Evolutionary conservation across 2,329 filamentous ascomycete species (phyloP).

Genomic region (Claviceps monticola): DNA sequence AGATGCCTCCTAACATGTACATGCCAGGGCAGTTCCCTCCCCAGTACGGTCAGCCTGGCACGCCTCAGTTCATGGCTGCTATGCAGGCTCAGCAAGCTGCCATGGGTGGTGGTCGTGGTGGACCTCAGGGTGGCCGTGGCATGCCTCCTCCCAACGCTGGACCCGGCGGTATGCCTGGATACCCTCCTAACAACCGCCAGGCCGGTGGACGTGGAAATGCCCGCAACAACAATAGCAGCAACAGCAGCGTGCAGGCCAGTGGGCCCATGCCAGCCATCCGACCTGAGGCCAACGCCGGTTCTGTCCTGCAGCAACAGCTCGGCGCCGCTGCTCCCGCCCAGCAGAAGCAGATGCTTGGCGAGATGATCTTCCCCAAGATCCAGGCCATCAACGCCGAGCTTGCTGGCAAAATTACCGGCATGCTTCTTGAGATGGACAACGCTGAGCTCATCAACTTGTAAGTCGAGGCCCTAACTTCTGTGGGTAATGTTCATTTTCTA

Average conservation of each 20-base stretch:
- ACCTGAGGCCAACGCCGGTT: conserved; percentile 17
- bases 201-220: conserved; percentile 33
- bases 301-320: conserved; percentile 44
- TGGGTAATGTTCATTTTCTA: background rate
- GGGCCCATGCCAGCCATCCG: conserved; percentile 34
- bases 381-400: conserved; percentile 85
- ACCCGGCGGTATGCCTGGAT: conserved; percentile 37
- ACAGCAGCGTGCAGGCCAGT: conserved; percentile 18
- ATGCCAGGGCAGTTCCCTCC: conserved; percentile 70
- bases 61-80: conserved; percentile 67
- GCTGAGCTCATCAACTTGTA: conserved; percentile 85
- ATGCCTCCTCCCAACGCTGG: conserved; percentile 55
- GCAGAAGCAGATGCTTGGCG: conserved; percentile 98
- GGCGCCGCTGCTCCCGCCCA: conserved; percentile 47
- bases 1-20: conserved; percentile 79
- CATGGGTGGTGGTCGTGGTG: conserved; percentile 47
- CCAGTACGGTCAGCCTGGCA: conserved; percentile 66
- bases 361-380: conserved; percentile 98
- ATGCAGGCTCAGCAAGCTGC: conserved; percentile 58
- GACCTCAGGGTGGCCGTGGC: conserved; percentile 54
- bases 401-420: conserved; percentile 98
- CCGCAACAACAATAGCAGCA: conserved; percentile 12
- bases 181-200: conserved; percentile 41
- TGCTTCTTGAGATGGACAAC: conserved; percentile 99
- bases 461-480: conserved; percentile 31